Percentiles rank a stretch among this genome's conserved stretches.
phyloP scores from a whole-genome alignment of 768 basidiomycete species.

The Botryobasidium botryosum region DNA sequence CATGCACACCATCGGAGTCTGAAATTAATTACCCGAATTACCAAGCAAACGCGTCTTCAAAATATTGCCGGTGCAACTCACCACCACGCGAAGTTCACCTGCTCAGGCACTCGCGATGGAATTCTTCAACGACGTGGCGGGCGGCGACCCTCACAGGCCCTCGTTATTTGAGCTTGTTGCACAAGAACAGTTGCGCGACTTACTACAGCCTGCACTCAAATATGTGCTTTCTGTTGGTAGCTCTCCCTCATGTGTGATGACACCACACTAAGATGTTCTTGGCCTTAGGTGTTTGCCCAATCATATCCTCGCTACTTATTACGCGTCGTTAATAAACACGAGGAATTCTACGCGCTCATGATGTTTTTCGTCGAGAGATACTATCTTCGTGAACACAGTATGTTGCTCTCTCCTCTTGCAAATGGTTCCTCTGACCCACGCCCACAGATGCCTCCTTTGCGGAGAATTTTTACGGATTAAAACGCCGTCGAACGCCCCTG shows the following conservation, averaged over 20 bases:
- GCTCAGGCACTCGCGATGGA: no score
- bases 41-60: no score
- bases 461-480: constrained; percentile 91
- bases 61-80: no score
- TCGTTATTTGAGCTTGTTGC: constrained; percentile 77
- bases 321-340: constrained; percentile 82
- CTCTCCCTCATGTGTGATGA: not conserved
- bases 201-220: constrained; percentile 86
- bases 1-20: no score
- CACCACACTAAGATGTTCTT: not conserved
- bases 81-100: no score
- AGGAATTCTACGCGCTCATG: constrained; percentile 82
- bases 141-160: constrained; percentile 15
- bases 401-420: constrained; percentile 19
- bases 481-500: constrained; percentile 53
- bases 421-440: not conserved
- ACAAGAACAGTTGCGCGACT: constrained; percentile 81
- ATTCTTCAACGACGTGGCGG: constrained; percentile 13
- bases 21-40: no score
- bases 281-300: constrained; percentile 74
- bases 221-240: constrained; percentile 73
- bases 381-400: constrained; percentile 77
- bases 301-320: constrained; percentile 85
- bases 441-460: constrained; percentile 78
- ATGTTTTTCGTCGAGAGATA: constrained; percentile 85